Conservation (phyloP, 108 stramenopile genomes). For the Nitzschia inconspicua region DNA sequence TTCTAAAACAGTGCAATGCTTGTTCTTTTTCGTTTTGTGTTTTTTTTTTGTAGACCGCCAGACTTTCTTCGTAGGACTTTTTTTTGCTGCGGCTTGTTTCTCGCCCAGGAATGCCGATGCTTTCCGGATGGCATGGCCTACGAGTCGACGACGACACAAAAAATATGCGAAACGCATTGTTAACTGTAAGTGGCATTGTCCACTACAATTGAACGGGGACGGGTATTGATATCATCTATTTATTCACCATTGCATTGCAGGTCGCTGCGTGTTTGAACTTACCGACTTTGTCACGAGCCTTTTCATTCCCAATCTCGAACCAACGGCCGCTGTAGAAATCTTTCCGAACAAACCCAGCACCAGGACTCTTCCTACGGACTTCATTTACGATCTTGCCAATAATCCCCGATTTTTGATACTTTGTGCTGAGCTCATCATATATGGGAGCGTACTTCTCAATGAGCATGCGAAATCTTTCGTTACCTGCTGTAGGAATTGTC, state of each 20-base stretch:
- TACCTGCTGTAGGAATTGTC: slow-evolving; percentile 16
- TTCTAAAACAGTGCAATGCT: too few species aligned
- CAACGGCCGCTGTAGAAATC: slow-evolving; percentile 22
- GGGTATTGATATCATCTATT: neutral
- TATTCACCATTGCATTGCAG: neutral
- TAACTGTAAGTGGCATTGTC: neutral
- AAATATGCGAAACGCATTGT: neutral
- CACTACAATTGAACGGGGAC: neutral
- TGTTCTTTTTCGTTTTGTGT: too few species aligned
- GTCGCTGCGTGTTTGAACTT: neutral
- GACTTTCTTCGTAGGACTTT: too few species aligned
- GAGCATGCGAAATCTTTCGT: slow-evolving; percentile 17
- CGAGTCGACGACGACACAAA: neutral
- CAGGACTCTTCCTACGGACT: slow-evolving; percentile 15
- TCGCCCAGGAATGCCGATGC: slow-evolving; percentile 4
- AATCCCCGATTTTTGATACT: slow-evolving; percentile 21
- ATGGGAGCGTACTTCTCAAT: slow-evolving; percentile 7
- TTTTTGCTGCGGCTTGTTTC: too few species aligned
- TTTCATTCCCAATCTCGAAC: slow-evolving; percentile 34
- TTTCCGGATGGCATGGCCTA: slow-evolving; percentile 22
- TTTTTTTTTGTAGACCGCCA: too few species aligned
- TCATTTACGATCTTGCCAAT: slow-evolving; percentile 19
- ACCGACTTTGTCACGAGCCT: slow-evolving; percentile 32
- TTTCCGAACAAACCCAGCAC: slow-evolving; percentile 35
- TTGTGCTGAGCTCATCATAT: slow-evolving; percentile 18